These are phyloP conservation scores for Dendryphion nanum DNA, from an alignment of 2,329 filamentous ascomycete genomes.

Conservation along the genomic window DNA sequence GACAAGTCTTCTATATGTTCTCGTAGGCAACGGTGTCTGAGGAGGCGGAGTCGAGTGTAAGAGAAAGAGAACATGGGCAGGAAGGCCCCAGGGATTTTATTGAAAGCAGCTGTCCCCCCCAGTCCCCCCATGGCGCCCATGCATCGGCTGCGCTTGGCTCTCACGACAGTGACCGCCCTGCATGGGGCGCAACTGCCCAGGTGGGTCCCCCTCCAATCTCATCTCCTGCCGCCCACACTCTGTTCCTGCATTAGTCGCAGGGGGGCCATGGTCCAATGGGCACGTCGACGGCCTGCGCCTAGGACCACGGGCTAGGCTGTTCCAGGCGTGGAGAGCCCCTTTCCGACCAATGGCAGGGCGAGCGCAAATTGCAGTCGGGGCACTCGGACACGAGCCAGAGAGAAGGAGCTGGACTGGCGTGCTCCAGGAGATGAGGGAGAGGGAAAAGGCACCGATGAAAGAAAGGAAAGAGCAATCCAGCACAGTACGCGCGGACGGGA, in stretches of 20 bases:
- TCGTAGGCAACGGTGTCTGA: slow-evolving; percentile 7
- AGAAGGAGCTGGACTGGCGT: not conserved
- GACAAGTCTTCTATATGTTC: slow-evolving; percentile 15
- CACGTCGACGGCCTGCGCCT: too few relatives aligned
- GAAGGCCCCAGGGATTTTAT: not conserved
- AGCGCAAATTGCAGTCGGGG: not conserved
- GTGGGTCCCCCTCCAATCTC: slow-evolving; percentile 18
- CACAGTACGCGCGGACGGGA: too few relatives aligned
- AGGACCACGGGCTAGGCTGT: not conserved
- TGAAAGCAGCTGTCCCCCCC: not conserved
- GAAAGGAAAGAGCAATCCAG: too few relatives aligned
- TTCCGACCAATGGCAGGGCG: too few relatives aligned
- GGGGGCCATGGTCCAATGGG: not conserved
- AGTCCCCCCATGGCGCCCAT: not conserved
- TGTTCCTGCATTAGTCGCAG: slow-evolving; percentile 23
- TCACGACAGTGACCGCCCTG: too few relatives aligned
- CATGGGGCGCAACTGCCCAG: not conserved
- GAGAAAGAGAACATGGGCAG: slow-evolving; percentile 8
- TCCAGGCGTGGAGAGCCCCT: too few relatives aligned
- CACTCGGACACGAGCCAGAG: not conserved
- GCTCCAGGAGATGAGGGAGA: too few relatives aligned
- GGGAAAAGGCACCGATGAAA: too few relatives aligned
- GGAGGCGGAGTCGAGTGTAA: slow-evolving; percentile 5
- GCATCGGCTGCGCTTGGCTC: too few relatives aligned
- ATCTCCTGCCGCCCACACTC: slow-evolving; percentile 4